Percentiles rank a stretch among this genome's conserved stretches.
phyloP scores from a whole-genome alignment of 306 rosid genomes.

The Myrica gale region DNA sequence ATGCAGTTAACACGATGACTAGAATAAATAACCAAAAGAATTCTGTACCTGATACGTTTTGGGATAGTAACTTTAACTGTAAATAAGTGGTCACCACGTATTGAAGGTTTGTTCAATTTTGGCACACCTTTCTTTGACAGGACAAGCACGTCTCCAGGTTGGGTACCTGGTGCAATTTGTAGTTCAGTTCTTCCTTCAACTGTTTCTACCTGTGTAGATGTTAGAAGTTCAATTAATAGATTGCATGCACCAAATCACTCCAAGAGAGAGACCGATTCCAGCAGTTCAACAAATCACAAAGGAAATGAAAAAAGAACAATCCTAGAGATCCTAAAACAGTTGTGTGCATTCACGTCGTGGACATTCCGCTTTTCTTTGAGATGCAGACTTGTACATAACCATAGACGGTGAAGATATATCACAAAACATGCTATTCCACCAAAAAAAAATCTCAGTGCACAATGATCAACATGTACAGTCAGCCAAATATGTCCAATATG shows the following conservation, averaged over 20 bases:
- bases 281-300: background rate
- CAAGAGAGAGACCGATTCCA: background rate
- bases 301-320: background rate
- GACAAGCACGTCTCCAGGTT: constrained; percentile 80
- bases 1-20: background rate
- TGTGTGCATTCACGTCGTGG: too few relatives aligned
- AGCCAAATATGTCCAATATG: too few relatives aligned
- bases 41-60: constrained; percentile 70
- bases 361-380: too few relatives aligned
- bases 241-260: constrained; percentile 11
- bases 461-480: too few relatives aligned
- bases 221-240: constrained; percentile 30
- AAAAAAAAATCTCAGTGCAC: too few relatives aligned
- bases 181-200: constrained; percentile 77
- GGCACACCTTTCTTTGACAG: constrained; percentile 91
- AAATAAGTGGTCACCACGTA: constrained; percentile 94
- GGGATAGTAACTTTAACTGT: constrained; percentile 85
- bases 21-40: constrained; percentile 16
- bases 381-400: too few relatives aligned
- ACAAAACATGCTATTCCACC: too few relatives aligned
- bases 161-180: constrained; percentile 88
- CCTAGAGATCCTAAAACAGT: background rate
- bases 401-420: too few relatives aligned
- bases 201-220: constrained; percentile 67
- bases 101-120: constrained; percentile 79